phyloP scores from a whole-genome alignment of 352 stramenopile species.

The Phytopythium mirpurense region DNA sequence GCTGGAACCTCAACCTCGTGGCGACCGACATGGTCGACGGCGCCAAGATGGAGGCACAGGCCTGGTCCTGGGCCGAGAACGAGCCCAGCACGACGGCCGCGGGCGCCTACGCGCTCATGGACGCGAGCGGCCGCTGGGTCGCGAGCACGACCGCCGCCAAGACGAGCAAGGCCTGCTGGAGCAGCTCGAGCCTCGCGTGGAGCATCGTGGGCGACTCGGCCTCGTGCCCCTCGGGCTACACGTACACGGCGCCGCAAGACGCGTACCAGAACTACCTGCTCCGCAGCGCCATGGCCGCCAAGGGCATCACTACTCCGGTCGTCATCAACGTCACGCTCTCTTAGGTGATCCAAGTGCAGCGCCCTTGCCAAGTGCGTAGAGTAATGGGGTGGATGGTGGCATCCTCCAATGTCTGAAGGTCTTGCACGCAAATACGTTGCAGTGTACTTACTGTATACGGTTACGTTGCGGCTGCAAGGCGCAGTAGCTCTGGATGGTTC shows the following conservation, averaged over 20 bases:
- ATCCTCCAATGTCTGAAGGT: too few species aligned
- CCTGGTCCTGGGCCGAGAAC: constrained; percentile 52
- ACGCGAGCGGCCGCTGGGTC: constrained; percentile 27
- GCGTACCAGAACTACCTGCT: constrained; percentile 54
- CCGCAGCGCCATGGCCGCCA: constrained; percentile 18
- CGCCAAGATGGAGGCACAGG: constrained; percentile 40
- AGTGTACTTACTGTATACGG: too few species aligned
- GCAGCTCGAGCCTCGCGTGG: constrained; percentile 26
- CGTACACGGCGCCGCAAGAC: constrained; percentile 26
- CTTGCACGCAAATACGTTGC: too few species aligned
- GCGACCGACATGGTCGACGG: constrained; percentile 37
- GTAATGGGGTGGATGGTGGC: background rate
- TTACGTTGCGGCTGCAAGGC: too few species aligned
- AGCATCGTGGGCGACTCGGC: constrained; percentile 20
- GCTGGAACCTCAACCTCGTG: constrained; percentile 53
- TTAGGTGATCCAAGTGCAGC: constrained; percentile 1
- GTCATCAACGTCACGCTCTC: constrained; percentile 32
- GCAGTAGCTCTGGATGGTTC: too few species aligned
- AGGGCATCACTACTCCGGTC: constrained; percentile 30
- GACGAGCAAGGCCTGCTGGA: constrained; percentile 39
- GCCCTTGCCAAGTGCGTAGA: background rate
- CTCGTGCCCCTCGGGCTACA: constrained; percentile 21
- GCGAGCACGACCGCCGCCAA: constrained; percentile 16
- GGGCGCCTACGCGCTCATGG: constrained; percentile 26
- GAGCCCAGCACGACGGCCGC: constrained; percentile 27